Evolutionary conservation across 331 rosid genomes (phyloP).

Genomic region (Saraca asoca): DNA sequence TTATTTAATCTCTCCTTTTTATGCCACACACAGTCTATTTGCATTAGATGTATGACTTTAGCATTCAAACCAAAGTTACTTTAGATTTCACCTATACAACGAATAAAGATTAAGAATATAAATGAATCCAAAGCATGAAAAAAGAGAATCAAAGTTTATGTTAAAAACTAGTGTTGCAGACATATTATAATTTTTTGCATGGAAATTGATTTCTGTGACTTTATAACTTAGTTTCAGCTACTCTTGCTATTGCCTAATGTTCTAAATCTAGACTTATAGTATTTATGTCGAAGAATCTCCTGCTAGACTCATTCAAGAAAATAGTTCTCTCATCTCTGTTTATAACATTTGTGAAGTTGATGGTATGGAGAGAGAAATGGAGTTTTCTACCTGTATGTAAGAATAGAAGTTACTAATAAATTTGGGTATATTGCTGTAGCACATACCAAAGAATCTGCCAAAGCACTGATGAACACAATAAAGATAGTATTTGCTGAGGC

Average conservation of each 20-base stretch:
- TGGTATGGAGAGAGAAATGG: background rate
- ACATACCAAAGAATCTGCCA: constrained; percentile 60
- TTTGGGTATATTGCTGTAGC: constrained; percentile 51
- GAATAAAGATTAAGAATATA: no score
- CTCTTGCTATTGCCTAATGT: background rate
- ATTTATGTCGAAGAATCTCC: constrained; percentile 7
- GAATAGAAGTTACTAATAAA: constrained; percentile 27
- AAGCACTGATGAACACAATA: constrained; percentile 45
- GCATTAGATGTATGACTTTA: no score
- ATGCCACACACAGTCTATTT: no score
- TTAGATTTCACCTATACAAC: no score
- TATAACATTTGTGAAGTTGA: background rate
- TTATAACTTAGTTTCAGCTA: constrained; percentile 4
- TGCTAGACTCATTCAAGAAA: constrained; percentile 7
- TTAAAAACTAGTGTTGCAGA: no score
- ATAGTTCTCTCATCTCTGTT: background rate
- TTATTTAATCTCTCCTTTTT: no score
- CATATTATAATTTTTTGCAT: no score
- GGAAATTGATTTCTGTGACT: constrained; percentile 43
- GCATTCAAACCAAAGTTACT: no score
- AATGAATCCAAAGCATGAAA: no score
- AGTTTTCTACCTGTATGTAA: constrained; percentile 19
- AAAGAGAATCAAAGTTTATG: no score
- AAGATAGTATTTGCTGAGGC: constrained; percentile 41
- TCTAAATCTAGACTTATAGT: constrained; percentile 8